These are phyloP conservation scores for Rubia tinctorum DNA, from an alignment of 305 asterid species.

Conservation along the genomic window DNA sequence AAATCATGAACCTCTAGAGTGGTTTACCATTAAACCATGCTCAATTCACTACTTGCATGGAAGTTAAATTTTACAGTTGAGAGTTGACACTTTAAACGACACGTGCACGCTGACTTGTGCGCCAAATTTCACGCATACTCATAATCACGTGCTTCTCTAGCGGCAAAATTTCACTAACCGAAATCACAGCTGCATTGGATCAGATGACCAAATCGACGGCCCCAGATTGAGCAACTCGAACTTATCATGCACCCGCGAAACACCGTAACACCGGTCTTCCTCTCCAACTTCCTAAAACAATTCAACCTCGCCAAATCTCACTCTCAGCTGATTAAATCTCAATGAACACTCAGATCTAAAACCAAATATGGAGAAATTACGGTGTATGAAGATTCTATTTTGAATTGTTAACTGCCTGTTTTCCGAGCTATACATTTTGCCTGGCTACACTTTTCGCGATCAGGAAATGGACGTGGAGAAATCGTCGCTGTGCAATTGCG, in stretches of 20 bases:
- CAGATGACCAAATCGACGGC: conserved; percentile 9
- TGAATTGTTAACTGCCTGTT: neutral
- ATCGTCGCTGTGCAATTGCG: conserved; percentile 98
- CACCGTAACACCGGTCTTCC: conserved; percentile 10
- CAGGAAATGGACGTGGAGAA: conserved; percentile 90
- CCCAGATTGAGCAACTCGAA: neutral
- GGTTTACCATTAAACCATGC: too few relatives aligned
- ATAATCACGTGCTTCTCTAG: conserved; percentile 3
- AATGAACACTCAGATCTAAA: conserved; percentile 9
- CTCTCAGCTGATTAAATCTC: conserved; percentile 4
- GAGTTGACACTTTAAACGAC: neutral
- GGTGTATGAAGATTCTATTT: neutral
- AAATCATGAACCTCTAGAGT: too few relatives aligned
- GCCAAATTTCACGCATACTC: conserved; percentile 6
- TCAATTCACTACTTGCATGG: too few relatives aligned
- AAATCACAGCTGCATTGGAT: conserved; percentile 8
- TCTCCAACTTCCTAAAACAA: neutral
- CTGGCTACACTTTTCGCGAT: neutral
- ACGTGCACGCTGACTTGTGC: neutral
- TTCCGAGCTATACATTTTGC: neutral
- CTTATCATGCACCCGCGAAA: conserved; percentile 9
- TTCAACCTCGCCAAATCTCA: neutral
- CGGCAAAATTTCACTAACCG: neutral
- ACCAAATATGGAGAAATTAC: neutral
- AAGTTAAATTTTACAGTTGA: too few relatives aligned